Evolutionary conservation across 2,329 filamentous ascomycete species (phyloP).

Genomic region (Cercospora nicotianae): DNA sequence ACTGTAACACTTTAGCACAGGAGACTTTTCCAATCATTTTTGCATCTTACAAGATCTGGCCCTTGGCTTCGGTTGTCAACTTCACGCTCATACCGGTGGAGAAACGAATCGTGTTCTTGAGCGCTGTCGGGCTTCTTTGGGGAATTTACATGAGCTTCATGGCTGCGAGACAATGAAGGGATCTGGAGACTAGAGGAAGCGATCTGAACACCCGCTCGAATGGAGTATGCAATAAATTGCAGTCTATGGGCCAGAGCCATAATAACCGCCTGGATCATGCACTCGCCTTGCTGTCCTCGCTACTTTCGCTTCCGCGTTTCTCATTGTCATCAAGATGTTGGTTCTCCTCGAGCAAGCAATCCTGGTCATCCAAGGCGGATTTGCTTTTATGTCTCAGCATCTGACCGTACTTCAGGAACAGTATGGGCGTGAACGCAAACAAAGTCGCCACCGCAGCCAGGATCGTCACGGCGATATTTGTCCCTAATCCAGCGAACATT

Average conservation of each 20-base stretch:
- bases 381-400: constrained; percentile 24
- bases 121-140: constrained; percentile 3
- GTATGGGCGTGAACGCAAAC: constrained; percentile 34
- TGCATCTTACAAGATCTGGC: constrained; percentile 12
- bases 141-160: constrained; percentile 7
- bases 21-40: constrained; percentile 7
- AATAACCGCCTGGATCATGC: background rate
- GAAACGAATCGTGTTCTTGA: constrained; percentile 2
- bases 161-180: background rate
- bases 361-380: constrained; percentile 16
- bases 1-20: constrained; percentile 7
- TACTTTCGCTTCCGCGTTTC: background rate
- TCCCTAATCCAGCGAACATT: constrained; percentile 59
- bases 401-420: constrained; percentile 24
- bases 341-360: constrained; percentile 25
- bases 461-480: constrained; percentile 17
- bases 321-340: constrained; percentile 21
- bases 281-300: background rate
- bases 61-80: constrained; percentile 4
- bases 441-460: constrained; percentile 44
- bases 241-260: background rate
- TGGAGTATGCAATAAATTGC: background rate
- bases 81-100: constrained; percentile 8
- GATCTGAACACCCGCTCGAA: background rate
- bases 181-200: background rate